Evolutionary conservation across 2,329 filamentous ascomycete genomes (phyloP).

Genomic region (Rutstroemia sp.): DNA sequence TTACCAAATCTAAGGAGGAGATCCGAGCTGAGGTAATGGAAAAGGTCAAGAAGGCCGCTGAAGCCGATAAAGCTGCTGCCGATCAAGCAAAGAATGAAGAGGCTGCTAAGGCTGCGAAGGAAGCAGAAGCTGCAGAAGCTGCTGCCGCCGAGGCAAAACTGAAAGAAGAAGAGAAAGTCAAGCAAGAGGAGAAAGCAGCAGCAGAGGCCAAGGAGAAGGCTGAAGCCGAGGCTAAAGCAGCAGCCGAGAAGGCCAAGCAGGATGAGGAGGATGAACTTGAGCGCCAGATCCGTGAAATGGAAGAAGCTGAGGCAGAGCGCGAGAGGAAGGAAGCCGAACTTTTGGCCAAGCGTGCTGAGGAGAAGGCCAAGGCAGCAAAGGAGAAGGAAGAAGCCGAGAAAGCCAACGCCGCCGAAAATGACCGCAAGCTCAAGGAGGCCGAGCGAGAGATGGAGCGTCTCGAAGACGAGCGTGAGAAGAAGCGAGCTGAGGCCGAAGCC

Average conservation of each 20-base stretch:
- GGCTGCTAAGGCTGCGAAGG: conserved; percentile 30
- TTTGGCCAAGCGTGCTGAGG: conserved; percentile 23
- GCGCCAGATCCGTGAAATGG: conserved; percentile 53
- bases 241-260: conserved; percentile 30
- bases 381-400: conserved; percentile 39
- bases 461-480: conserved; percentile 62
- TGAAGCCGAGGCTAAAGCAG: conserved; percentile 27
- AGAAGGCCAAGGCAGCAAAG: conserved; percentile 34
- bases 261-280: conserved; percentile 50
- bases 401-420: conserved; percentile 46
- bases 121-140: conserved; percentile 14
- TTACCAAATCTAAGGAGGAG: conserved; percentile 69
- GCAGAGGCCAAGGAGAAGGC: conserved; percentile 30
- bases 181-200: conserved; percentile 22
- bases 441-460: conserved; percentile 66
- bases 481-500: conserved; percentile 43
- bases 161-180: conserved; percentile 32
- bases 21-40: conserved; percentile 72
- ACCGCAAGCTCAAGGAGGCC: conserved; percentile 62
- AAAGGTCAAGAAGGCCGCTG: conserved; percentile 35
- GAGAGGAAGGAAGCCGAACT: conserved; percentile 31
- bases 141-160: conserved; percentile 27
- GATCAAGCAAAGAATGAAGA: conserved; percentile 29
- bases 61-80: conserved; percentile 26
- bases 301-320: conserved; percentile 29